Percentiles rank a stretch among this genome's conserved stretches.
These are phyloP conservation scores for Prosopis cineraria DNA, from an alignment of 306 rosid genomes.

Conservation along the genomic window DNA sequence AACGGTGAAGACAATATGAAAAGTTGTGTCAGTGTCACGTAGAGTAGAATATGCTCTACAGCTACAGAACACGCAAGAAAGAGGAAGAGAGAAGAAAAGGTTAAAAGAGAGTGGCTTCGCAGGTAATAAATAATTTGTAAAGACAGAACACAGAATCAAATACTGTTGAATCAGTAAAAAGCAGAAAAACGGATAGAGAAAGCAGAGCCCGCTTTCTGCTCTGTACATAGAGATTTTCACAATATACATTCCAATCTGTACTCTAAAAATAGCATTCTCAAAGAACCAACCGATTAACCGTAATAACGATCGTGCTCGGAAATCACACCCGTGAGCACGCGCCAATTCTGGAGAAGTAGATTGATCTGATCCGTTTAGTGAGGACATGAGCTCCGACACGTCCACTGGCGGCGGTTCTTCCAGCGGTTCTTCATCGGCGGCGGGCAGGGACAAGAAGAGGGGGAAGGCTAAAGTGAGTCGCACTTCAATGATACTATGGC, in stretches of 20 bases:
- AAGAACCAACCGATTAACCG: background rate
- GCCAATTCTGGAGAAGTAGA: background rate
- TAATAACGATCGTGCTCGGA: background rate
- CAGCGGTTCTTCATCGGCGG: background rate
- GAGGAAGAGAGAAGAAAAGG: background rate
- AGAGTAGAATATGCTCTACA: background rate
- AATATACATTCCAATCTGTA: background rate
- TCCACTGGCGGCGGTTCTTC: constrained; percentile 36
- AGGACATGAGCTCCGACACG: constrained; percentile 52
- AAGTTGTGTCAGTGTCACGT: background rate
- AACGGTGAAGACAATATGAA: background rate
- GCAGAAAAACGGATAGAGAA: constrained; percentile 7
- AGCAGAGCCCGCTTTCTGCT: background rate
- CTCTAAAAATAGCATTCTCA: constrained; percentile 20
- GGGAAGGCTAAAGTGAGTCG: constrained; percentile 89
- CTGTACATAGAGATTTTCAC: background rate
- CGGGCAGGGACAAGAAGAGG: constrained; percentile 55
- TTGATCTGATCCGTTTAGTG: constrained; percentile 34
- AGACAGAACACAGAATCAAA: background rate
- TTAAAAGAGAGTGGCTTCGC: background rate
- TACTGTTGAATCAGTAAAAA: constrained; percentile 33
- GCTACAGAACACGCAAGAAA: background rate
- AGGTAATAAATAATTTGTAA: background rate
- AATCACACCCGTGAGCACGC: background rate
- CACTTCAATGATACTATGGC: constrained; percentile 91